Evolutionary conservation across 2,329 filamentous ascomycete species (phyloP), one percentile per base, ranked within the genome.

Genomic region (Paracoccidioides lutzii): DNA sequence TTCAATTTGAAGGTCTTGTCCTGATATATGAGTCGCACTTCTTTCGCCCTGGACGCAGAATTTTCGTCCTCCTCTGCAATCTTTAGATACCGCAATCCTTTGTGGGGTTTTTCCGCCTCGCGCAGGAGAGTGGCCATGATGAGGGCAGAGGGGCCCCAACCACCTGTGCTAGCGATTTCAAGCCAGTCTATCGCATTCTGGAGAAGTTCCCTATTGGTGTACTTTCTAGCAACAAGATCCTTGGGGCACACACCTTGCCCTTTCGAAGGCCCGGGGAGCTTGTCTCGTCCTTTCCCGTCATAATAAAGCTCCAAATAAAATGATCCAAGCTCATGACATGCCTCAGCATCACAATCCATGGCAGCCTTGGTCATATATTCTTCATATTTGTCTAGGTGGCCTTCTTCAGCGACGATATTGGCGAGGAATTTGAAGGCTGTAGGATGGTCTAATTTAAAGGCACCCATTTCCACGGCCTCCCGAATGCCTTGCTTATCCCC

Each of bases 21-120:
- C 55, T 71, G 75, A 85, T 85, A 88, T 62, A 87, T 87, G 3
- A 74, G 69, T 56, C 85, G 77, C 0, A 89, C 69, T 2, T 70
- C 70, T 15, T 79, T 67, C 1, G 79, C 81, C 28, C 79, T 72
- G 55, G 87, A 83, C 0, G 52, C 42, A 37, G 52, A 58, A 4
- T 55, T 46, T 22, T 58, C 53, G 30, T 62, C 50, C 6, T 59
- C 12, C 28, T 57, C 56, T 15, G 58, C 49, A 12, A 56, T 30
- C 1, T 61, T 56, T 28, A 67, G 58, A 28, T 63, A 55, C 4
- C 57, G 35, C 30, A 57, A 40, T 4, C 64, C 63, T 10, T 58
- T 43, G 0, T 57, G 53, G 5, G 46, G 30, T 4, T 59, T 9
- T 1, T 65, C 65, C 38, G 64, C 58, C 55, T 69, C 62, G 28